Percentiles rank a stretch among this genome's conserved stretches.
phyloP scores from a whole-genome alignment of 345 rosid species.

The Citrus unshiu region DNA sequence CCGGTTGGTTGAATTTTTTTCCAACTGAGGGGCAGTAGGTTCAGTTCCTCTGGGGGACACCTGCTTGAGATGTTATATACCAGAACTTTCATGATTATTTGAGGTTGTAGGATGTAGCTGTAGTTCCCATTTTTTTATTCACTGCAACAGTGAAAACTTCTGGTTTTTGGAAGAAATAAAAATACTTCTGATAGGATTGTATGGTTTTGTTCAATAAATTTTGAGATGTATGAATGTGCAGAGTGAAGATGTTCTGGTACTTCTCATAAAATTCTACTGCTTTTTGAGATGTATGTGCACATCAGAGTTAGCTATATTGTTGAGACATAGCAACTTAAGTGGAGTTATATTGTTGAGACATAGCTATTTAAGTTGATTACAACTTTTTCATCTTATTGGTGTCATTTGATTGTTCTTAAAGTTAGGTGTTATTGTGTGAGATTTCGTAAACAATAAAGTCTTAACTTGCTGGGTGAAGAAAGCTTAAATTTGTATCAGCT shows the following conservation, averaged over 20 bases:
- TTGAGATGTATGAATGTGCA: neutral
- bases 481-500: neutral
- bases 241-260: neutral
- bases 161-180: too few relatives aligned
- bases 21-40: too few relatives aligned
- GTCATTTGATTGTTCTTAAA: neutral
- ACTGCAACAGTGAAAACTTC: neutral
- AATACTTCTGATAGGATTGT: too few relatives aligned
- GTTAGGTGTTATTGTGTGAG: neutral
- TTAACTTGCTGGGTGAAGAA: neutral
- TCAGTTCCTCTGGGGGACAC: neutral
- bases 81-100: neutral
- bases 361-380: neutral
- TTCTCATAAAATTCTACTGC: neutral
- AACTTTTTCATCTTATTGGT: neutral
- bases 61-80: neutral
- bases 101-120: neutral
- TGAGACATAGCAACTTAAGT: too few relatives aligned
- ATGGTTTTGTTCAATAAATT: neutral
- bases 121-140: neutral
- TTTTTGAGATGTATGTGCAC: neutral
- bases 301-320: too few relatives aligned
- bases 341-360: too few relatives aligned
- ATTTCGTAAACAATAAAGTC: neutral
- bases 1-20: too few relatives aligned